Conservation (phyloP, 164 flowering plant species). For the Magnolia officinalis region DNA sequence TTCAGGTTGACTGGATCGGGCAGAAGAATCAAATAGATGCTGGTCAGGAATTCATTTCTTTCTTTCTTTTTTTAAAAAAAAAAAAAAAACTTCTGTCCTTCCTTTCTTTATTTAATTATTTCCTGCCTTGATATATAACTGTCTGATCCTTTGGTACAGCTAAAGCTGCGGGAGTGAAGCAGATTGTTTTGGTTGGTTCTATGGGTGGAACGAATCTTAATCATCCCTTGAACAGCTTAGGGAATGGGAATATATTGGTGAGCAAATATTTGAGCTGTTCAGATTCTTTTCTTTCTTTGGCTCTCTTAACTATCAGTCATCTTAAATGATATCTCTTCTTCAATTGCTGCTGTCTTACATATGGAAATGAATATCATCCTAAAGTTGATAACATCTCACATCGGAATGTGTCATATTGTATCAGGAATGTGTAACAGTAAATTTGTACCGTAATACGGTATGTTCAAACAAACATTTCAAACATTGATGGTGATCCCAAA, state of each 20-base stretch:
- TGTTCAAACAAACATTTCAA: not conserved
- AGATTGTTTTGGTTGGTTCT: slow-evolving; percentile 91
- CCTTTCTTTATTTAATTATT: not conserved
- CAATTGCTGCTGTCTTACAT: not conserved
- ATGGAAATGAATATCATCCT: not conserved
- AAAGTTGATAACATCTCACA: too few relatives aligned
- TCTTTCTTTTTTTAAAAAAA: not conserved
- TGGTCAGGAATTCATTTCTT: slow-evolving; percentile 37
- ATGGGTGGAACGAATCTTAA: slow-evolving; percentile 89
- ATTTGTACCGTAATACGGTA: too few relatives aligned
- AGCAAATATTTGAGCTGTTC: slow-evolving; percentile 9
- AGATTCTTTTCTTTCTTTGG: not conserved
- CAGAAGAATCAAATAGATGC: slow-evolving; percentile 99
- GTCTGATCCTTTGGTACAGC: slow-evolving; percentile 46
- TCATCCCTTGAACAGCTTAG: slow-evolving; percentile 84
- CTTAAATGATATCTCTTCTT: not conserved
- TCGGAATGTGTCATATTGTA: too few relatives aligned
- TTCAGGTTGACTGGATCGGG: slow-evolving; percentile 97
- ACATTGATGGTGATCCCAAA: not conserved
- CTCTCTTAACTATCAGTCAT: not conserved
- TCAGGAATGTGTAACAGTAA: too few relatives aligned
- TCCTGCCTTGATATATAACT: not conserved
- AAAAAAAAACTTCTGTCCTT: not conserved
- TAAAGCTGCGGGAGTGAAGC: slow-evolving; percentile 91
- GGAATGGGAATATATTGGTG: slow-evolving; percentile 93